phyloP scores from a whole-genome alignment of 2,329 filamentous ascomycete species.

The Fonsecaea nubica region DNA sequence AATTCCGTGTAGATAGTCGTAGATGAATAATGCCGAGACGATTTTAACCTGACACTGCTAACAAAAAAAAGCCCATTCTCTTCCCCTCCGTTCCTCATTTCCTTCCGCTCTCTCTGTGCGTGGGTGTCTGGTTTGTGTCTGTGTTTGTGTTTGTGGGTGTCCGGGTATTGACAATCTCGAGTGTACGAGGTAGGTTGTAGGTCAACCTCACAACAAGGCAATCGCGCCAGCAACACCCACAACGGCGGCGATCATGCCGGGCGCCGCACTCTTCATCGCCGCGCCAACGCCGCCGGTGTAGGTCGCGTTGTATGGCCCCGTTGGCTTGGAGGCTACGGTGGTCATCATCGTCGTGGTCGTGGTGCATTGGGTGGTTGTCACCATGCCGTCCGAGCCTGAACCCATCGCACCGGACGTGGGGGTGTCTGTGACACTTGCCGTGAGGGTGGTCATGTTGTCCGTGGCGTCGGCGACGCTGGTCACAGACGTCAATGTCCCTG shows the following conservation, averaged over 20 bases:
- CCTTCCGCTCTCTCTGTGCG: no score
- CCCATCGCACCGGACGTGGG: background rate
- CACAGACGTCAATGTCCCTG: slow-evolving; percentile 27
- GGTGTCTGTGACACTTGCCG: background rate
- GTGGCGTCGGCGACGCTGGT: slow-evolving; percentile 20
- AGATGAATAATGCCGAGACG: no score
- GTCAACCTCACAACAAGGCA: slow-evolving; percentile 23
- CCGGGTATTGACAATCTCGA: no score
- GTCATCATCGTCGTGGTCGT: slow-evolving; percentile 14
- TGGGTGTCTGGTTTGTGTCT: no score
- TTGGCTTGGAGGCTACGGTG: background rate
- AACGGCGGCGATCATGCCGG: slow-evolving; percentile 27
- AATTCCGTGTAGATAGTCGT: no score
- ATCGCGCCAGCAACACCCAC: slow-evolving; percentile 32
- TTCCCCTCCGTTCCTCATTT: no score
- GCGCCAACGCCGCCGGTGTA: slow-evolving; percentile 23
- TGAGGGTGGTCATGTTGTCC: slow-evolving; percentile 8
- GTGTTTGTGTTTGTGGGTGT: no score
- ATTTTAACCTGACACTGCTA: no score
- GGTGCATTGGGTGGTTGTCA: slow-evolving; percentile 26
- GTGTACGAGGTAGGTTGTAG: no score
- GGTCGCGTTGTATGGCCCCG: slow-evolving; percentile 11
- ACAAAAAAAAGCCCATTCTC: no score
- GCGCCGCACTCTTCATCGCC: slow-evolving; percentile 15
- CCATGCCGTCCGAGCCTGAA: slow-evolving; percentile 1